phyloP scores from a whole-genome alignment of 805 yeast genomes.

The Candida maesae region DNA sequence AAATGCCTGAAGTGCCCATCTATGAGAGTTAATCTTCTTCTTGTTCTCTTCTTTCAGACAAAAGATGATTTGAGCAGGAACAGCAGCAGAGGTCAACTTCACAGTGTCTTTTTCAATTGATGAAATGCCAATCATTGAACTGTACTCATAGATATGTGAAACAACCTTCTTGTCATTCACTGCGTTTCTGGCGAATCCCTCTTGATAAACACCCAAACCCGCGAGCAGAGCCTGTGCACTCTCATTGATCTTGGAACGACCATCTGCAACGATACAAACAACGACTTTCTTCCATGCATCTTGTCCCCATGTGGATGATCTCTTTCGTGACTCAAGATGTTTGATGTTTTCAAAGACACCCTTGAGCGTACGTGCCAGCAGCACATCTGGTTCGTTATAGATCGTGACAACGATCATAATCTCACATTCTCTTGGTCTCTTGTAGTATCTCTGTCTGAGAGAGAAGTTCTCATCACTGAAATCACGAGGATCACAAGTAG shows the following conservation, averaged over 20 bases:
- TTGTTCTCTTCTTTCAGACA: slow-evolving; percentile 88
- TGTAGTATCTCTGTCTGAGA: slow-evolving; percentile 78
- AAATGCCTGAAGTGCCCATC: slow-evolving; percentile 96
- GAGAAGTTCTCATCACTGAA: slow-evolving; percentile 61
- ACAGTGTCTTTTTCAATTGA: slow-evolving; percentile 58
- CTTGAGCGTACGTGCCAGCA: slow-evolving; percentile 79
- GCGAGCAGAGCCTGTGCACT: slow-evolving; percentile 77
- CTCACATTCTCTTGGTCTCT: slow-evolving; percentile 79
- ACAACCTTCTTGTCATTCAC: slow-evolving; percentile 79
- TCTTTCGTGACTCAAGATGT: slow-evolving; percentile 61
- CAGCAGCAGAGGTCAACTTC: slow-evolving; percentile 60
- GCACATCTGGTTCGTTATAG: slow-evolving; percentile 83
- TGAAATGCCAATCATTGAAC: slow-evolving; percentile 84
- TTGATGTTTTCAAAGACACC: slow-evolving; percentile 88
- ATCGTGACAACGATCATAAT: slow-evolving; percentile 81
- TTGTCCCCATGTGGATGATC: slow-evolving; percentile 84
- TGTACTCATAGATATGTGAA: slow-evolving; percentile 90
- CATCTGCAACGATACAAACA: slow-evolving; percentile 87
- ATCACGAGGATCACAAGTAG: slow-evolving; percentile 84
- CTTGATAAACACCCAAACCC: slow-evolving; percentile 89
- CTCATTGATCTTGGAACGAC: slow-evolving; percentile 78
- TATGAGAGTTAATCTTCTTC: slow-evolving; percentile 89
- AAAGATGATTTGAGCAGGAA: slow-evolving; percentile 85
- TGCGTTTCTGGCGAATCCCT: slow-evolving; percentile 89
- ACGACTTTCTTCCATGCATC: slow-evolving; percentile 95